Base-by-base conservation (phyloP, 495 filamentous ascomycete species). In the Cercophora samala region DNA sequence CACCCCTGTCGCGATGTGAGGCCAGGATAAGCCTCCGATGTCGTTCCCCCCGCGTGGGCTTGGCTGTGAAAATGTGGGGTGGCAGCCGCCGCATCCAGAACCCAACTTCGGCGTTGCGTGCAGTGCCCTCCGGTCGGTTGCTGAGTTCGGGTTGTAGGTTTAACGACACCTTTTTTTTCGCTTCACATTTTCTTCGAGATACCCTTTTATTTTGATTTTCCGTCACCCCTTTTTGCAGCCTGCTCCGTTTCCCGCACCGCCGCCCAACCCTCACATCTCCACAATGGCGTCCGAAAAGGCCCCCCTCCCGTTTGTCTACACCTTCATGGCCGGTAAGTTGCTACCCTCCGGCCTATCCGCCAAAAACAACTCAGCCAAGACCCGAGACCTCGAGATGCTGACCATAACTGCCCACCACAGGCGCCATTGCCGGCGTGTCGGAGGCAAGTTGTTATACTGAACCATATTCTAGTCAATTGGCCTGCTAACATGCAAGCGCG, bases 251-350 rank as follows among this genome's bases (percentile, higher is more conserved):
- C 37, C 37, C 15, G 37, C 15, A 46, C 37, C 37, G 11, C 37
- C 37, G 13, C 13, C 37, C 37, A 46, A 5, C 37, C 37, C 15
- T 8, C 37, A 46, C 37, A 46, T 60, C 24, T 60, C 56, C 69
- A 74, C 71, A 55, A 77, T 77, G 75, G 60, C 75, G 60, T 22
- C 66, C 23, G 74, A 74, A 63, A 70, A 76, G 60, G 66, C 71
- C 65, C 74, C 72, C n/a, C 70, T 77, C 46, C 75, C 75, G 29
- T 77, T 77, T 60, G 69, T 64, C 46, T 77, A 77, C 72, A 76
- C 72, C 26, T 77, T 77, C 66, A 71, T 71, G 75, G 75, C 75
- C 24, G 75, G 75, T 77, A 51, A 70, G 72, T 64, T 23, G 22
- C 9, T 51, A 67, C 26, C 26, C 0, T 32, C 29, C 19, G 18